Percentiles rank a stretch among this genome's conserved stretches.
Evolutionary conservation across 2,329 filamentous ascomycete species (phyloP).

Genomic region (Fusarium miscanthi): DNA sequence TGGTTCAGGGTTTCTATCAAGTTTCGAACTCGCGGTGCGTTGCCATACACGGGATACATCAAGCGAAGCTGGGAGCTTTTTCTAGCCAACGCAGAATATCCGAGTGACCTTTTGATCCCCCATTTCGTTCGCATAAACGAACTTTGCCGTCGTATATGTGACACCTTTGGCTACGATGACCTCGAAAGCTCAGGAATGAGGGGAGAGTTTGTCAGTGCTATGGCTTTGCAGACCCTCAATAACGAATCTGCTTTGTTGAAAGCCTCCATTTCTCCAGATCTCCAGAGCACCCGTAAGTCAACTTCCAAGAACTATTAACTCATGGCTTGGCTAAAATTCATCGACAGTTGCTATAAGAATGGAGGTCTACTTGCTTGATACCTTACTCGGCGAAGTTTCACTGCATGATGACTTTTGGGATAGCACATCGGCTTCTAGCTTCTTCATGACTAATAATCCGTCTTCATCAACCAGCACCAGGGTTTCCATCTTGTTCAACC

Average conservation of each 20-base stretch:
- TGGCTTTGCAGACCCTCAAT: constrained; percentile 8
- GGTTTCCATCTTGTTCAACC: background rate
- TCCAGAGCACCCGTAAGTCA: background rate
- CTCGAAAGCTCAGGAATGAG: constrained; percentile 4
- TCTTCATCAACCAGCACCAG: background rate
- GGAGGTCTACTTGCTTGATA: constrained; percentile 8
- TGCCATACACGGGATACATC: constrained; percentile 14
- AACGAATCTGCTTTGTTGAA: constrained; percentile 5
- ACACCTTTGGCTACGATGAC: constrained; percentile 16
- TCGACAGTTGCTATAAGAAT: constrained; percentile 4
- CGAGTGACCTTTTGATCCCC: background rate
- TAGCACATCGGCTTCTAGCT: background rate
- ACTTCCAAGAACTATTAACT: rapidly evolving
- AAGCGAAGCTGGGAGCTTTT: constrained; percentile 7
- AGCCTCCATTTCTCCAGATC: background rate
- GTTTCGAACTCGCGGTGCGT: constrained; percentile 2
- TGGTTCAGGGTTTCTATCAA: constrained; percentile 8
- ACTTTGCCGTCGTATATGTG: background rate
- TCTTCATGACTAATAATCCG: background rate
- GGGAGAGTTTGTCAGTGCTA: constrained; percentile 13
- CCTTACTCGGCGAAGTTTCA: constrained; percentile 8
- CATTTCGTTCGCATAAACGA: constrained; percentile 1
- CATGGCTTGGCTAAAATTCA: rapidly evolving
- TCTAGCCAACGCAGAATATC: background rate
- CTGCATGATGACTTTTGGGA: constrained; percentile 21